Base-by-base conservation (phyloP, 1,284 basidiomycete species). In the Polyporus tsugae region DNA sequence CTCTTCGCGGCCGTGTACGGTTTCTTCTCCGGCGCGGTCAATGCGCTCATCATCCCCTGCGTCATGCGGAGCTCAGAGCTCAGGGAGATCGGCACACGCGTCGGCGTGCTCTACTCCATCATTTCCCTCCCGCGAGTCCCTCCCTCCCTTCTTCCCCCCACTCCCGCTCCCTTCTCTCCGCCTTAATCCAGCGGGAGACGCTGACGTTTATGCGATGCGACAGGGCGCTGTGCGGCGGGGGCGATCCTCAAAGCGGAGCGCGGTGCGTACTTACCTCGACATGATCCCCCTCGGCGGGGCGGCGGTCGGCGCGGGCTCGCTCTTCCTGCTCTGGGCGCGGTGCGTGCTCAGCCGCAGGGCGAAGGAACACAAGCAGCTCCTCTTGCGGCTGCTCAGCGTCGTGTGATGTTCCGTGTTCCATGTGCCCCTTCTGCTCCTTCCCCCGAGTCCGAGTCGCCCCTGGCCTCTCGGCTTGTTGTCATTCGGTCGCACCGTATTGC, bases 51-150 rank as follows among this genome's bases (percentile, higher is more conserved):
- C 73, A 72, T 77, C 44, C 76, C 78, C 29, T 78, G 76, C 70
- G 68, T 80, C 76, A 72, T 78, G 57, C 76, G 83, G 76, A 83
- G 75, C 65, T 90, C 67, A 36, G 83, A 88, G 38, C 79, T 84
- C n/a, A 72, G 79, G 10, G 83, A 86, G 74, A 85, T 90, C 63
- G 90, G 90, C 4, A 82, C 83, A 22, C 82, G 88, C 53, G 86
- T 91, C 49, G 90, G 90, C 22, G 79, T 86, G 67, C 74, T 91
- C 59, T 91, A 91, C 73, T 87, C 81, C 35, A 77, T 89, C 22
- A 85, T 90, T 33, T 89, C 90, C 0, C 81, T 91, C 58, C 88
- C 89, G 90, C 91, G 76, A 83, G 90, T 89, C 17, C 38, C 17
- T 19, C 36, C 36, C 15, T 53, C 19, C 68, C 7, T 22, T 22